Evolutionary conservation across 202 grass and related monocot genomes (phyloP), one percentile per base, ranked within the genome.

Genomic region (Setaria italica): DNA sequence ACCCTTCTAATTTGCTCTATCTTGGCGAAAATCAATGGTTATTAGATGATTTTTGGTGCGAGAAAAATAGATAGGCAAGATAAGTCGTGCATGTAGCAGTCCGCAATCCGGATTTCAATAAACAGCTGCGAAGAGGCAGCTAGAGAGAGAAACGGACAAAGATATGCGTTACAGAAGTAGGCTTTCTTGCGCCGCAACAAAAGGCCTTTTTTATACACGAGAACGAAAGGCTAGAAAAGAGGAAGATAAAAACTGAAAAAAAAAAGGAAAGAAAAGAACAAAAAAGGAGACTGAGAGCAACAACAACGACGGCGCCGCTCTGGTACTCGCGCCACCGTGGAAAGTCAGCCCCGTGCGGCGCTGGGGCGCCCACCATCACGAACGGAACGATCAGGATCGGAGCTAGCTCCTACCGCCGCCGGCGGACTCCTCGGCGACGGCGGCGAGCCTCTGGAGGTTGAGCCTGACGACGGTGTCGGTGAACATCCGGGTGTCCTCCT

Each of bases 401-500:
- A 9, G 55, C 19, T 20, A 30, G 25, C 70, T 33, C 3, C 33
- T 11, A 20, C 1, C 19, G 55, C 45, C 55, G 9, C 76, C 30
- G 0, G 39, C 62, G 60, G 82, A 35, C 1, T 77, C 70, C 88
- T 90, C 88, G 55, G 78, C 65, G 76, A 76, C 72, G 62, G 62
- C 15, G 72, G 72, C 82, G 81, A 74, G 95, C 74, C 92, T 93
- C 85, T 97, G 95, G 64, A 97, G 95, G 88, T 97, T 95, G 87
- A 97, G 90, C 86, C 82, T 90, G 82, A 97, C 87, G 68, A 97
- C 85, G 67, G 95, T 97, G 80, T 97, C 92, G 33, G 95, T 92
- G 85, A 97, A 95, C 82, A 97, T 88, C 49, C 92, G 53, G 2
- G 95, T 95, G 84, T 97, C 95, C 46, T 90, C 92, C 67, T 87